Evolutionary conservation across 2,329 filamentous ascomycete genomes (phyloP), one percentile per base, ranked within the genome.

Genomic region (Incumbomyces lentus): DNA sequence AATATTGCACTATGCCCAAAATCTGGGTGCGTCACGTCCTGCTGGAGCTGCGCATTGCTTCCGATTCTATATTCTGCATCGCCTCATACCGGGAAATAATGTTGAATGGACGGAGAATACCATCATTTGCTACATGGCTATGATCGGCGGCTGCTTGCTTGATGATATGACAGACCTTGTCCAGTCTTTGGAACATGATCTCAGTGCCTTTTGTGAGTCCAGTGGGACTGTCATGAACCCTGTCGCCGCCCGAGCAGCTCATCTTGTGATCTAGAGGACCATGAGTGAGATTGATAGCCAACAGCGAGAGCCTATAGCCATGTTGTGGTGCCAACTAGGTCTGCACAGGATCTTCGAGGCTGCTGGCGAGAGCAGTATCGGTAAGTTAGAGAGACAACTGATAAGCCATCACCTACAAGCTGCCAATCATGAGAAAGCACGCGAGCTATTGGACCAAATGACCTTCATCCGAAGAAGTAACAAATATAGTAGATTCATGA

Each of bases 371-470:
- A 55, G 72, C 1, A 92, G 89, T 59, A 73, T 72, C 46, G 75
- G 76, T 3, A 87, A 84, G 51, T 72, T 92, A 50, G 68, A 77
- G 39, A 79, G 82, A 82, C 94, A 86, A 59, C 64, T 84, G 6
- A 77, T 95, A 2, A 64, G 82, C 3, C 90, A 82, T 58, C 77
- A 79, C 2, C 64, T 92, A 8, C 71, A 75, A 29, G 71, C 67
- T 26, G 73, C 76, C 29, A 73, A 83, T 46, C 58, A 74, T 13
- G 66, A 70, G 3, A 65, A 64, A 33, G 82, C 54, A 16, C 17
- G 29, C 16, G 62, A 69, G 1, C 82, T 92, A 73, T 66, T 81
- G 1, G 68, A 76, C 13, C 55, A 64, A 0, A 72, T 72, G 14
- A 75, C 73, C 51, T 69, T 76, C 39, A 79, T 85, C 8, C 72